phyloP scores from a whole-genome alignment of 2,329 filamentous ascomycete genomes.

The Emergomyces africanus region DNA sequence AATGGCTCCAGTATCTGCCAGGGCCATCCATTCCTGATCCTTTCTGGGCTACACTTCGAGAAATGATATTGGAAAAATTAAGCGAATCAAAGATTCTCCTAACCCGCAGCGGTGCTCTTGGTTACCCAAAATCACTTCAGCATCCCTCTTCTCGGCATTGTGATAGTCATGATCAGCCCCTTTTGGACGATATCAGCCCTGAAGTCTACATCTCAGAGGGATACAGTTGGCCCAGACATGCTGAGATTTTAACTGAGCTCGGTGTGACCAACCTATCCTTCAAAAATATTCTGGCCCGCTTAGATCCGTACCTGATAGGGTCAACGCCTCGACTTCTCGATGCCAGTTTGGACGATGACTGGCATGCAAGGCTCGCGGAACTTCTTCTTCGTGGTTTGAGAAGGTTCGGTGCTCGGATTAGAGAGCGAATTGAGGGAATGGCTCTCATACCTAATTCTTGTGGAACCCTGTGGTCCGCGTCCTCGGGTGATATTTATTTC shows the following conservation, averaged over 20 bases:
- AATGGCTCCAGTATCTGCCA: background rate
- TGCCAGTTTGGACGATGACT: background rate
- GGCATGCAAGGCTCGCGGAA: background rate
- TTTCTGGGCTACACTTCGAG: background rate
- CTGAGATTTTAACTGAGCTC: background rate
- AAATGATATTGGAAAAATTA: background rate
- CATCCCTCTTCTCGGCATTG: background rate
- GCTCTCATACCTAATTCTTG: background rate
- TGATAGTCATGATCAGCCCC: background rate
- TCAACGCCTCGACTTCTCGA: background rate
- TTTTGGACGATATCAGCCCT: background rate
- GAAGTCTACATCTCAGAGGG: background rate
- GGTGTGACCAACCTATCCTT: background rate
- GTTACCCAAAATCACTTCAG: background rate
- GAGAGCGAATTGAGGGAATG: background rate
- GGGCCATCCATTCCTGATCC: background rate
- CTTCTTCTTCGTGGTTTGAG: background rate
- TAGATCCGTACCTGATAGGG: background rate
- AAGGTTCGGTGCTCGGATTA: background rate
- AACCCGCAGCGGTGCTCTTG: background rate
- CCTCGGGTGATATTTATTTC: background rate
- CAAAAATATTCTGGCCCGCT: background rate
- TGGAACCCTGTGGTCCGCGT: background rate
- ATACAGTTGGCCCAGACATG: background rate
- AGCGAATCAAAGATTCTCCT: background rate